A percentile compares a stretch with the other conserved stretches of the same genome.
These are phyloP conservation scores for Phlebiopsis gigantea DNA, from an alignment of 768 basidiomycete species.

Conservation along the genomic window DNA sequence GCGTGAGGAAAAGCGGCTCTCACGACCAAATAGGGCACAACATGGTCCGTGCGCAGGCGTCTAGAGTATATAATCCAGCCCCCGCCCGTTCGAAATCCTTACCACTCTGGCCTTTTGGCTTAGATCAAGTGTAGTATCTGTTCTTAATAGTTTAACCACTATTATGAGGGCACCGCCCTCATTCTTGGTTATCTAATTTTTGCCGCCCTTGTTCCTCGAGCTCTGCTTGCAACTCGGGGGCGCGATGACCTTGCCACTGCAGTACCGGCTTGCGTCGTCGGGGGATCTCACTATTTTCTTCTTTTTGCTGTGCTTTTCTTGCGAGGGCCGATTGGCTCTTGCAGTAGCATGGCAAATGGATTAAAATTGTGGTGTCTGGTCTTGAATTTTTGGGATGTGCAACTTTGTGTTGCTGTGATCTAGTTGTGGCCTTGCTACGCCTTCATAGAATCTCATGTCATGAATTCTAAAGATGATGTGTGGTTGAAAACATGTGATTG, in stretches of 20 bases:
- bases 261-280: conserved; percentile 26
- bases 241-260: conserved; percentile 26
- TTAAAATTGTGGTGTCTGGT: not conserved
- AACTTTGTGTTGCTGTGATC: not conserved
- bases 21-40: conserved; percentile 1
- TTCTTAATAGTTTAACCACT: conserved; percentile 52
- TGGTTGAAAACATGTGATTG: too few relatives aligned
- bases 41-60: conserved; percentile 13
- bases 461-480: too few relatives aligned
- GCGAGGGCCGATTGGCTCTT: not conserved
- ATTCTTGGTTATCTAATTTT: conserved; percentile 26
- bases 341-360: conserved; percentile 5
- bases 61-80: not conserved
- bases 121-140: conserved; percentile 79
- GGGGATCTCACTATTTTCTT: conserved; percentile 16
- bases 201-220: conserved; percentile 20
- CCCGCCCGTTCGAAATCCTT: conserved; percentile 14
- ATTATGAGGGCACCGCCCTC: conserved; percentile 32
- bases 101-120: conserved; percentile 63
- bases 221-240: conserved; percentile 25
- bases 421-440: not conserved
- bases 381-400: not conserved
- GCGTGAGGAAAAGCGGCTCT: not conserved
- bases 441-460: not conserved
- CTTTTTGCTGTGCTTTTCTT: conserved; percentile 2